Conservation (phyloP, 305 asterid genomes). For the Fraxinus dipetala region DNA sequence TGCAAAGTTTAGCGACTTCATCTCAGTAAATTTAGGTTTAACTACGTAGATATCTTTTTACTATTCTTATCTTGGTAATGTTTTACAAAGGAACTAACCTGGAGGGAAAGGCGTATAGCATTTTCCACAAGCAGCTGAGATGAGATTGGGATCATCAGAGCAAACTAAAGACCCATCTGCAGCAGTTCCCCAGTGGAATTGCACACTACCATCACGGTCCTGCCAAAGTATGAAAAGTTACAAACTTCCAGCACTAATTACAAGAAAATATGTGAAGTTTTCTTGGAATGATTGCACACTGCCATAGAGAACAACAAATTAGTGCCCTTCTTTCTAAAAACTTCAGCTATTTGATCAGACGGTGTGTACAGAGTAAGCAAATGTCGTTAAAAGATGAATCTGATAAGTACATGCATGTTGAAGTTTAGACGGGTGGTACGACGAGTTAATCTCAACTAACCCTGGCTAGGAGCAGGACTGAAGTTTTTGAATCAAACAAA, state of each 20-base stretch:
- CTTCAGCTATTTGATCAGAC: neutral
- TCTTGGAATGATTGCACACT: neutral
- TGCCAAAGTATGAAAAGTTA: slow-evolving; percentile 14
- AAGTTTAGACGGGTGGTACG: neutral
- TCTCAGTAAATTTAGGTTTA: neutral
- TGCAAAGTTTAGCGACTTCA: slow-evolving; percentile 20
- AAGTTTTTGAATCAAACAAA: slow-evolving; percentile 53
- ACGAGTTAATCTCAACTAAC: slow-evolving; percentile 28
- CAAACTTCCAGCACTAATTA: neutral
- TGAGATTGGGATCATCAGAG: slow-evolving; percentile 53
- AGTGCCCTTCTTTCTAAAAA: slow-evolving; percentile 1
- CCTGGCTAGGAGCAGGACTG: slow-evolving; percentile 60
- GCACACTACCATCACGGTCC: slow-evolving; percentile 64
- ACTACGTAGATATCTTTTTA: neutral
- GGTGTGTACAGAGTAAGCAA: neutral
- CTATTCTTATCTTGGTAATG: neutral
- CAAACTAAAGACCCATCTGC: slow-evolving; percentile 62
- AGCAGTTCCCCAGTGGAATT: slow-evolving; percentile 70
- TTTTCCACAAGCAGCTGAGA: slow-evolving; percentile 51
- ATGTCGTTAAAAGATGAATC: neutral
- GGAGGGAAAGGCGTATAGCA: slow-evolving; percentile 62
- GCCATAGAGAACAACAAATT: neutral
- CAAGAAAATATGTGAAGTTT: neutral
- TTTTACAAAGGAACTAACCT: slow-evolving; percentile 27
- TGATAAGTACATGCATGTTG: neutral